phyloP scores from a whole-genome alignment of 1,139 yeast genomes.

The Geotrichum carabidarum region DNA sequence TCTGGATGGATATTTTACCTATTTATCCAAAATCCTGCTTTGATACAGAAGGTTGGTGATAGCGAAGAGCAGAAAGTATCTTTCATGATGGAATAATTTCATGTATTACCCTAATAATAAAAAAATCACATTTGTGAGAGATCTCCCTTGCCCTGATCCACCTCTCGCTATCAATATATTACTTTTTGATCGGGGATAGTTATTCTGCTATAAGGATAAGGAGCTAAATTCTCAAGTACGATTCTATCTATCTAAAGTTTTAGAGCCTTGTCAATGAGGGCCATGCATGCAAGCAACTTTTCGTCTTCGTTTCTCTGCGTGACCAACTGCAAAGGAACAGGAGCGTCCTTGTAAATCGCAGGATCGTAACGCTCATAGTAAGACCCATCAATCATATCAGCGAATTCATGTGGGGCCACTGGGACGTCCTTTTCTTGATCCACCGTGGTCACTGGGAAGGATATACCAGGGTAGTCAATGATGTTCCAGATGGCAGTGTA shows the following conservation, averaged over 20 bases:
- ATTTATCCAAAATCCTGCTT: no score
- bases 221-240: background rate
- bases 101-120: no score
- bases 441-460: slow-evolving; percentile 49
- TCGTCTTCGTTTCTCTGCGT: slow-evolving; percentile 43
- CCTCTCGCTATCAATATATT: no score
- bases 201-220: no score
- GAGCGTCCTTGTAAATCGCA: slow-evolving; percentile 40
- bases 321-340: slow-evolving; percentile 42
- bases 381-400: slow-evolving; percentile 32
- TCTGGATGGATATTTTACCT: no score
- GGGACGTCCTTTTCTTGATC: slow-evolving; percentile 39
- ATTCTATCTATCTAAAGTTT: background rate
- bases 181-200: no score
- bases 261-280: slow-evolving; percentile 1
- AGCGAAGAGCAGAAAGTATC: no score
- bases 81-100: no score
- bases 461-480: slow-evolving; percentile 49
- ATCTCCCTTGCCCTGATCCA: no score
- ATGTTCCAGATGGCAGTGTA: slow-evolving; percentile 48
- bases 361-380: slow-evolving; percentile 36
- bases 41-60: no score
- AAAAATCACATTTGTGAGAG: no score
- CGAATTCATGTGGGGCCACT: slow-evolving; percentile 22
- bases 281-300: slow-evolving; percentile 3